Evolutionary conservation across 805 yeast species (phyloP), one percentile per base, ranked within the genome.

Genomic region (Teunomyces atbi): DNA sequence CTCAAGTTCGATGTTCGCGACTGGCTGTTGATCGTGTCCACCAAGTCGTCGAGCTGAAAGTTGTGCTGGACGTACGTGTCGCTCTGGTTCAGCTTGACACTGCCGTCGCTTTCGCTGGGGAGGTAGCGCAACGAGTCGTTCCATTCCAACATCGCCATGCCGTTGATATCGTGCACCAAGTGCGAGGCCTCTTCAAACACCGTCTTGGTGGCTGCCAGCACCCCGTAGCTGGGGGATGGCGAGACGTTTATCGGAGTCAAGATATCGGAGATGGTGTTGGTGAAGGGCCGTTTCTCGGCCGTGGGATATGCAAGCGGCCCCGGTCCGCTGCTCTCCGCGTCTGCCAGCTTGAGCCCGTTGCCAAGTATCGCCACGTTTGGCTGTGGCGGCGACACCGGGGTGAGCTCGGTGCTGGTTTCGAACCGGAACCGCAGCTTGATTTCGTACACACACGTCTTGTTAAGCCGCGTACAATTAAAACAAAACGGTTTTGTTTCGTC

Each of bases 401-500:
- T 19, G 26, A 10, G 13, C 12, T 5, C 12, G 6, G 12, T 15
- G 13, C 10, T 28, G 28, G 28, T 20, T 12, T 44, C 47, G 35
- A 44, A 37, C 23, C 44, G 30, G 32, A 55, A 52, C 38, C 46
- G 43, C 18, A 41, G 54, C 44, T 49, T 55, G 8, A 36, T 34
- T 16, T 48, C 54, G 38, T 68, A 70, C 4, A 53, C 56, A 46
- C 76, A 71, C 6, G 42, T 20, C 46, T 69, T 70, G 35, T 57
- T 59, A 30, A 69, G 58, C 19, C 71, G 53, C 23, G 68, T 45
- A 49, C 76, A 71, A 50, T 71, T 68, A 49, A 47, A 38, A 51
- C 76, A 71, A 36, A 45, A 54, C 4, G 76, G 76, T 45, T 61
- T 58, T 3, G 54, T 55, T 50, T 71, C 76, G 51, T 71, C 76